phyloP scores from a whole-genome alignment of 148 eudicot genomes.

The Suaeda aralocaspica region DNA sequence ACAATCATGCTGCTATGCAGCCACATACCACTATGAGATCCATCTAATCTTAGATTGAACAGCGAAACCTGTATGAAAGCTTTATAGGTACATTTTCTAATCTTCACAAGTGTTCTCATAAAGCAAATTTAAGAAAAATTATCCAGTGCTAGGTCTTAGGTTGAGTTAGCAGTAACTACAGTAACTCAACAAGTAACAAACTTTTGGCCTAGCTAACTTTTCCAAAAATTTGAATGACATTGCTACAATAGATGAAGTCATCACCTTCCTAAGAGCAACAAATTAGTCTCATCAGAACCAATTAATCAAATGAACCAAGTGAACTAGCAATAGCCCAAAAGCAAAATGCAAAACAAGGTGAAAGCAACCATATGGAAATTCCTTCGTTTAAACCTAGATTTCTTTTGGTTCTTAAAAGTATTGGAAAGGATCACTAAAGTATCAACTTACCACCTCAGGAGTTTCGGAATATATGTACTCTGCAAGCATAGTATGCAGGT shows the following conservation, averaged over 20 bases:
- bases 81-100: too few species aligned
- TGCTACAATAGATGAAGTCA: neutral
- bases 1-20: neutral
- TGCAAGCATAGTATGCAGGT: constrained; percentile 87
- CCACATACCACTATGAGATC: neutral
- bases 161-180: neutral
- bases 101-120: neutral
- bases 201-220: neutral
- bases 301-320: neutral
- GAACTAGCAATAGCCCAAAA: neutral
- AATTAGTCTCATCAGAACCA: neutral
- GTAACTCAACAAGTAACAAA: neutral
- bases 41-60: neutral
- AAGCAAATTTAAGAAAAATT: neutral
- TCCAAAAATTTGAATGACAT: neutral
- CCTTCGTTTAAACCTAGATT: neutral
- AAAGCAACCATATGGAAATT: neutral
- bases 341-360: neutral
- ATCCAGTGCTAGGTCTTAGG: neutral
- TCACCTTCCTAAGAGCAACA: neutral
- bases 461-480: constrained; percentile 87
- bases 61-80: too few species aligned
- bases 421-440: neutral
- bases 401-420: neutral
- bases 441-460: constrained; percentile 73